These are phyloP conservation scores for Fusarium bactridioides DNA, from an alignment of 2,329 filamentous ascomycete species.

Conservation along the genomic window DNA sequence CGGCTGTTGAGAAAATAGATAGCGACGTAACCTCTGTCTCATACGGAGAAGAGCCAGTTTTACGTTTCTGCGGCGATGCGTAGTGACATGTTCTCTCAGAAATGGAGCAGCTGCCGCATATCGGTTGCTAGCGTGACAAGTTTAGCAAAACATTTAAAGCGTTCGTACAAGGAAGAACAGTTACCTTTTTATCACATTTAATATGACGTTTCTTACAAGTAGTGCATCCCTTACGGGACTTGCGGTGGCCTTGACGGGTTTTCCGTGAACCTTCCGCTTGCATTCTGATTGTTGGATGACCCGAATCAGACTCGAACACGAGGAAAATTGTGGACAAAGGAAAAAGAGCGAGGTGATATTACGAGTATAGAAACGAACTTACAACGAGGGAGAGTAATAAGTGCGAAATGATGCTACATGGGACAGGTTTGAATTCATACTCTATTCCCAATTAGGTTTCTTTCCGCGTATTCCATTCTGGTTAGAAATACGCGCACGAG, in stretches of 20 bases:
- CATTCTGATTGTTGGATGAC: background rate
- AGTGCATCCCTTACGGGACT: constrained; percentile 23
- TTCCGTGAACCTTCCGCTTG: background rate
- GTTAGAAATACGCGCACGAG: accelerated
- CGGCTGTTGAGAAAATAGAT: background rate
- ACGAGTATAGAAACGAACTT: background rate
- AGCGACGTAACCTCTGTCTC: background rate
- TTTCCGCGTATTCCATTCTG: background rate
- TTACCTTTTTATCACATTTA: constrained; percentile 18
- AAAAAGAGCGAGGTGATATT: background rate
- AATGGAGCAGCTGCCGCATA: constrained; percentile 14
- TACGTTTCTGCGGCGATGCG: background rate
- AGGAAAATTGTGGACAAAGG: background rate
- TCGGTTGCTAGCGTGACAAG: background rate
- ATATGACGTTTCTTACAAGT: constrained; percentile 24
- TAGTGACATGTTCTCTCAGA: background rate
- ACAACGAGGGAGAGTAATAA: background rate
- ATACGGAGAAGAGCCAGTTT: background rate
- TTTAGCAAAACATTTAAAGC: too few relatives aligned
- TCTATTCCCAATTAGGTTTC: background rate
- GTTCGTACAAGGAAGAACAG: accelerated
- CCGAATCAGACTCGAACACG: background rate
- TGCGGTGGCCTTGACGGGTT: constrained; percentile 16
- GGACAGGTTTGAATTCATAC: background rate
- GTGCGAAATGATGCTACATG: background rate